Percentiles rank a stretch among this genome's conserved stretches.
phyloP scores from a whole-genome alignment of 2,329 filamentous ascomycete species.

The Cladosporium sp. region DNA sequence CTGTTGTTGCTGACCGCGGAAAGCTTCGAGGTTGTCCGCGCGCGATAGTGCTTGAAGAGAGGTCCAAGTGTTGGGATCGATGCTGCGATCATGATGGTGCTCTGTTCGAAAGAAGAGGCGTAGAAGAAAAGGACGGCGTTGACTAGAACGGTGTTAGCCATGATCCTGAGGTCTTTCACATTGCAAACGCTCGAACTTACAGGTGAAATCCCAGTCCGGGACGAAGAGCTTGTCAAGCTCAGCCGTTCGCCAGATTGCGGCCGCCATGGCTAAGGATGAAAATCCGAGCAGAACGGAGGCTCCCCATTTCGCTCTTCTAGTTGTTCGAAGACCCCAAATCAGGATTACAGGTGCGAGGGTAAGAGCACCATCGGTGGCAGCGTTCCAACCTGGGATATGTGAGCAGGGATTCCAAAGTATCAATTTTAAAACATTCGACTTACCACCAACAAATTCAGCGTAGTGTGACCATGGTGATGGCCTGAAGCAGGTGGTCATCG shows the following conservation, averaged over 20 bases:
- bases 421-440: not conserved
- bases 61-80: constrained; percentile 10
- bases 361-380: constrained; percentile 10
- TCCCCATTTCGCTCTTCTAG: not conserved
- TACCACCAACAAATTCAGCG: constrained; percentile 12
- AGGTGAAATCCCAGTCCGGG: constrained; percentile 13
- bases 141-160: not conserved
- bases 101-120: constrained; percentile 18
- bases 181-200: not conserved
- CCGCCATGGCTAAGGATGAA: constrained; percentile 1
- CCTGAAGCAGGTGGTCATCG: not conserved
- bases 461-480: constrained; percentile 8
- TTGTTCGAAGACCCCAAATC: constrained; percentile 9
- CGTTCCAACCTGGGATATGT: constrained; percentile 3
- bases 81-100: constrained; percentile 14
- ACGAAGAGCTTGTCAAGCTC: constrained; percentile 11
- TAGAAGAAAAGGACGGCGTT: constrained; percentile 14
- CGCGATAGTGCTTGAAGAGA: not conserved
- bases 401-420: not conserved
- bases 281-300: constrained; percentile 4
- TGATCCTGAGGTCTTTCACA: no score
- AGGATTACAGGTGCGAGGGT: constrained; percentile 2
- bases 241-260: constrained; percentile 8
- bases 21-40: not conserved
- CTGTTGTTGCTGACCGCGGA: not conserved